A percentile compares a stretch with the other conserved stretches of the same genome.
These are phyloP conservation scores for Camellia granthamiana DNA, from an alignment of 148 eudicot species.

Conservation along the genomic window DNA sequence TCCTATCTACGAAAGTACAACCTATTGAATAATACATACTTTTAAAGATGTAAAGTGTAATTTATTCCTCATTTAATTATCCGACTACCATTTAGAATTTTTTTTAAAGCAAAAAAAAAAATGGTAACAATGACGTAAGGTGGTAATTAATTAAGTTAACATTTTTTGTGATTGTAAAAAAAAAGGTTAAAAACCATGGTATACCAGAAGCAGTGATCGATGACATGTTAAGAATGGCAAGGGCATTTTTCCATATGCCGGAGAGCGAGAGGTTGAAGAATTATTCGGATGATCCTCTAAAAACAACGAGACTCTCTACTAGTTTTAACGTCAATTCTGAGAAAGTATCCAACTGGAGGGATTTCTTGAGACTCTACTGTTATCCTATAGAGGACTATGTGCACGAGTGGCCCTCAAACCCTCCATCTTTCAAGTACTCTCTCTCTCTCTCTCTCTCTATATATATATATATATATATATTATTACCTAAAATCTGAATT, in stretches of 20 bases:
- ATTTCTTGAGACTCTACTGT: constrained; percentile 26
- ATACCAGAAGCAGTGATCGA: constrained; percentile 8
- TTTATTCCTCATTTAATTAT: too few relatives aligned
- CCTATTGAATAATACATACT: too few relatives aligned
- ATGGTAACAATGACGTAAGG: too few relatives aligned
- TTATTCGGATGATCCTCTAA: constrained; percentile 21
- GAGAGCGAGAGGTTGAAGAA: constrained; percentile 25
- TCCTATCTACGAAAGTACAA: too few relatives aligned
- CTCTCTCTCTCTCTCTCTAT: background rate
- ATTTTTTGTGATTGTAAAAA: background rate
- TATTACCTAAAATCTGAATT: background rate
- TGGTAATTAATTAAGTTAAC: too few relatives aligned
- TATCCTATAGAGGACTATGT: constrained; percentile 25
- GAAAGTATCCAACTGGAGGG: constrained; percentile 25
- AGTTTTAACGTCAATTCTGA: constrained; percentile 25
- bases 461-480: background rate
- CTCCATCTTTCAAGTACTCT: constrained; percentile 19
- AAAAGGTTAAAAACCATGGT: constrained; percentile 24
- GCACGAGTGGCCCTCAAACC: constrained; percentile 21
- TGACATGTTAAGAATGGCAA: constrained; percentile 7
- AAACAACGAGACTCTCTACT: constrained; percentile 24
- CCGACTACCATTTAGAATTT: too few relatives aligned
- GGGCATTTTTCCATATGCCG: constrained; percentile 17
- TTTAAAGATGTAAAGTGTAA: too few relatives aligned
- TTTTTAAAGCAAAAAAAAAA: too few relatives aligned